A percentile compares a stretch with the other conserved stretches of the same genome.
Conservation (phyloP, 805 yeast genomes). For the Candida adriatica region DNA sequence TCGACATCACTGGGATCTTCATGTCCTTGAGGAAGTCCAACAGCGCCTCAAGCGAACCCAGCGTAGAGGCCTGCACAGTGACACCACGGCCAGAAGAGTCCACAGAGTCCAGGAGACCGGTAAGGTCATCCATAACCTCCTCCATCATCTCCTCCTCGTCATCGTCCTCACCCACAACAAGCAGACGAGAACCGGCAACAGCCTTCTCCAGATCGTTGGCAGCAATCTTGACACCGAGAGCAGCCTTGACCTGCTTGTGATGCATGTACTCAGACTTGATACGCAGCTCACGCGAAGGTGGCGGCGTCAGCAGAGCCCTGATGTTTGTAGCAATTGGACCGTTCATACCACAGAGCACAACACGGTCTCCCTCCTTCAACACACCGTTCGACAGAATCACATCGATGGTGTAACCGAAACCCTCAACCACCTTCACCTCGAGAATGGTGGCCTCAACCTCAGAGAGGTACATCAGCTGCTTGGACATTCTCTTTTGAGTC, state of each 20-base stretch:
- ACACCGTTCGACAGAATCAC: constrained; percentile 97
- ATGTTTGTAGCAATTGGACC: constrained; percentile 97
- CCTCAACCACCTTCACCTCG: constrained; percentile 97
- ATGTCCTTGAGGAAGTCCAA: constrained; percentile 94
- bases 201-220: constrained; percentile 98
- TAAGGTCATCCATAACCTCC: constrained; percentile 97
- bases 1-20: constrained; percentile 99
- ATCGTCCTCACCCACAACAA: constrained; percentile 94
- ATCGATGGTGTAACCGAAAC: constrained; percentile 98
- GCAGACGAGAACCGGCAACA: constrained; percentile 94
- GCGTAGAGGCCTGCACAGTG: constrained; percentile 95
- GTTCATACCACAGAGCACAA: constrained; percentile 94
- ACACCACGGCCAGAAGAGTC: constrained; percentile 96
- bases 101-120: constrained; percentile 89
- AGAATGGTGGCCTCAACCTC: constrained; percentile 92
- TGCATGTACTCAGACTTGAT: constrained; percentile 95
- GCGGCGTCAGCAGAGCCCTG: constrained; percentile 95
- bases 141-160: constrained; percentile 97
- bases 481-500: constrained; percentile 98
- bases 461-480: constrained; percentile 93
- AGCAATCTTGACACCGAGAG: constrained; percentile 96
- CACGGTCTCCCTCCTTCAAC: constrained; percentile 88
- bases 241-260: constrained; percentile 97
- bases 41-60: constrained; percentile 96
- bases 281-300: constrained; percentile 93